Conservation (phyloP, 176 grass and related monocot species). For the Olyra latifolia region DNA sequence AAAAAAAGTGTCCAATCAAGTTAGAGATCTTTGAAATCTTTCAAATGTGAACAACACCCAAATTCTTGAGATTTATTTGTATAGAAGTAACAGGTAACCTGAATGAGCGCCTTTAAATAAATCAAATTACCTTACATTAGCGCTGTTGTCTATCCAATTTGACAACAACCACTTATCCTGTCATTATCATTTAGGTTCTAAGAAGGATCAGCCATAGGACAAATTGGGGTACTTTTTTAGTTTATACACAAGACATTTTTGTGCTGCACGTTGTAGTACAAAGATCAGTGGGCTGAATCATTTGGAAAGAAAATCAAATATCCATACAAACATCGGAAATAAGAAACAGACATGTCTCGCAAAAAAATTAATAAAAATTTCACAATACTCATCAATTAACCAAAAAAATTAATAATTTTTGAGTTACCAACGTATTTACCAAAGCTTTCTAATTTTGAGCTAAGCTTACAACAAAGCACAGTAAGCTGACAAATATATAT, state of each 20-base stretch:
- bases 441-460: background rate
- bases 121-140: background rate
- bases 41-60: background rate
- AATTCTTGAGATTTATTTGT: background rate
- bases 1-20: background rate
- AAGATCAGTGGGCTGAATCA: background rate
- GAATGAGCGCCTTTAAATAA: background rate
- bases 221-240: background rate
- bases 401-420: background rate
- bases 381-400: background rate
- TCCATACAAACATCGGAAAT: background rate
- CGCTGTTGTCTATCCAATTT: background rate
- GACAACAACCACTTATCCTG: background rate
- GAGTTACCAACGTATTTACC: background rate
- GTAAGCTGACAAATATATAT: background rate
- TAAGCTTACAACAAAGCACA: background rate
- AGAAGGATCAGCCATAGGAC: background rate
- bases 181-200: background rate
- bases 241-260: slow-evolving; percentile 15
- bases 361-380: slow-evolving; percentile 10
- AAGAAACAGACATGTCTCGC: background rate
- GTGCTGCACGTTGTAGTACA: background rate
- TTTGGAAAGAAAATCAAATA: background rate
- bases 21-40: slow-evolving; percentile 3
- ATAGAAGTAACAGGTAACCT: background rate